Evolutionary conservation across 2,329 filamentous ascomycete genomes (phyloP).

Genomic region (Alternaria gansuensis): DNA sequence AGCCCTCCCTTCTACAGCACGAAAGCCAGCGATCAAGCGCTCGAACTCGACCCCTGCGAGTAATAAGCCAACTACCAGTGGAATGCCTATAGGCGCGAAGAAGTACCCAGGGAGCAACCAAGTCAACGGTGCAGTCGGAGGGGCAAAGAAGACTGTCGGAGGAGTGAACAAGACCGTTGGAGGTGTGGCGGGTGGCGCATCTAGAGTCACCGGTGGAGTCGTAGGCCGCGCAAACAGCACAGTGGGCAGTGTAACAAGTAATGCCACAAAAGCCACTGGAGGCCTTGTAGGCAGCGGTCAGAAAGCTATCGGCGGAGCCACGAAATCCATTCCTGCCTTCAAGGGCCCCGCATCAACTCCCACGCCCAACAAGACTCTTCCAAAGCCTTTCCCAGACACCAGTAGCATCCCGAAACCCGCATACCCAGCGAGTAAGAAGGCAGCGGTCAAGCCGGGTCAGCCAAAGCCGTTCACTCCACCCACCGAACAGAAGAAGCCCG

Average conservation of each 20-base stretch:
- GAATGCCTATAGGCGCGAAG: constrained; percentile 40
- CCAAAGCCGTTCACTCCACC: constrained; percentile 41
- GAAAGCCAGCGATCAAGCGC: constrained; percentile 44
- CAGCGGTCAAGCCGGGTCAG: constrained; percentile 38
- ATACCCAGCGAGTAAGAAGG: constrained; percentile 38
- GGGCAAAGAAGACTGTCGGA: constrained; percentile 38
- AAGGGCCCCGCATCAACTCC: constrained; percentile 12
- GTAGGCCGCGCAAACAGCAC: constrained; percentile 28
- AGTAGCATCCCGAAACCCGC: constrained; percentile 28
- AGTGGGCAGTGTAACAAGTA: constrained; percentile 15
- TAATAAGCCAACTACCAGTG: constrained; percentile 29
- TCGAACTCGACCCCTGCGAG: constrained; percentile 47
- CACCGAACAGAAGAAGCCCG: constrained; percentile 22
- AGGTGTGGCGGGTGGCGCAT: constrained; percentile 17
- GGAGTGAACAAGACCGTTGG: constrained; percentile 27
- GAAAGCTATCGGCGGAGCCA: constrained; percentile 25
- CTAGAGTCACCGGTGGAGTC: constrained; percentile 18
- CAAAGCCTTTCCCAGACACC: constrained; percentile 18
- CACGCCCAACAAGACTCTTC: constrained; percentile 20
- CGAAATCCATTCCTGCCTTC: constrained; percentile 18
- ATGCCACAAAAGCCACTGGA: constrained; percentile 17
- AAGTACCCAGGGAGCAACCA: constrained; percentile 40
- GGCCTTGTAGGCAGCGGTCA: constrained; percentile 20
- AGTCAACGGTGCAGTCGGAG: constrained; percentile 18
- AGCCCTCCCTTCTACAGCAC: constrained; percentile 43